Base-by-base conservation (phyloP, 176 grass and related monocot genomes). In the Otatea glauca region DNA sequence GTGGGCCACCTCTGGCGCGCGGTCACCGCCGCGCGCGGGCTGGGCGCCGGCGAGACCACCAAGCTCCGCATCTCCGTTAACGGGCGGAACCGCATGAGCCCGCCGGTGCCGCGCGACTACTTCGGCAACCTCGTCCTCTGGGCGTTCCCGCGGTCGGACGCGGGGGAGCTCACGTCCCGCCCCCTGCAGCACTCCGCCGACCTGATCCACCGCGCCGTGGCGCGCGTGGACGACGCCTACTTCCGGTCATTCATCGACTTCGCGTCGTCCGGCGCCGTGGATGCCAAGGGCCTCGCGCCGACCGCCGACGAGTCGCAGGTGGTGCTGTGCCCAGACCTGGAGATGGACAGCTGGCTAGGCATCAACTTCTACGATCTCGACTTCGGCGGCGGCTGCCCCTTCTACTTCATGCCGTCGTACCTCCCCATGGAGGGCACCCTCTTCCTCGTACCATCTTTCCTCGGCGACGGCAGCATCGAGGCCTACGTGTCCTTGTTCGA, bases 1-100 rank as follows among this genome's bases (percentile, higher is more conserved):
- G 70, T 88, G 7, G 93, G 81, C 1, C 90, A 94, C 80, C 90
- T 94, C 0, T 94, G 90, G 93, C 79, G 71, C 64, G 21, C 67
- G 0, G 64, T 92, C 20, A 92, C 90, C n/a, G 81, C 23, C 44
- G 86, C 86, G 0, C 70, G 90, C 1, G 63, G 72, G 0, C 72
- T 92, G 7, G 35, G 54, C 0, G 77, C 38, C 6, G 41, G 62
- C 23, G 45, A 83, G 76, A 68, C 70, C 0, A 86, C 86, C 18
- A 37, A 41, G 44, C 16, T 86, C 17, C 62, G 86, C 43, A 78
- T 92, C 20, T 81, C 90, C 0, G 77, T 89, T 14, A 82, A 92
- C 64, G 90, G 90, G 15, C 72, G 90, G 10, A 20, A 2, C n/a
- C 68, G 86, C 42, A 42, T 92, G 53, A 68, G 32, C 56, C 84